A percentile compares a stretch with the other conserved stretches of the same genome.
Conservation (phyloP, 2,329 filamentous ascomycete genomes). For the Dactylellina parvicollis region DNA sequence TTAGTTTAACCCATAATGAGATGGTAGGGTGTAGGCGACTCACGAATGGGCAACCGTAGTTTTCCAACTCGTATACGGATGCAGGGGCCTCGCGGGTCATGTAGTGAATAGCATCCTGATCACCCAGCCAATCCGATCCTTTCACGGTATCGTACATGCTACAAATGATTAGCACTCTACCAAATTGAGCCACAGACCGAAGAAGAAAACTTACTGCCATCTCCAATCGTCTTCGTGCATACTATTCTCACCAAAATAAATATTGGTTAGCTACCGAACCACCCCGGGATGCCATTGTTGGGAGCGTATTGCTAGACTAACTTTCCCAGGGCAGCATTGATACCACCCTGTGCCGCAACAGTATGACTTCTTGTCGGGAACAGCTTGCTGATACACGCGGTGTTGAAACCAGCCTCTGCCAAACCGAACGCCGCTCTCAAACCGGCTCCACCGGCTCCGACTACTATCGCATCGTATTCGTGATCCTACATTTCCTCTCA, state of each 20-base stretch:
- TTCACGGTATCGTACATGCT: constrained; percentile 98
- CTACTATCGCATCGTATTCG: constrained; percentile 97
- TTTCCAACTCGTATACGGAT: constrained; percentile 92
- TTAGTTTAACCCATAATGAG: constrained; percentile 34
- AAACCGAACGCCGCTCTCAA: constrained; percentile 85
- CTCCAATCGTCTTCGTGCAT: constrained; percentile 99
- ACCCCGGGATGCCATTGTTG: not conserved
- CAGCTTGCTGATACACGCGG: constrained; percentile 84
- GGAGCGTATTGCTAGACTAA: constrained; percentile 57
- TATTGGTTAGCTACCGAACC: constrained; percentile 7
- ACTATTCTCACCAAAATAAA: constrained; percentile 55
- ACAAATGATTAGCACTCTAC: constrained; percentile 14
- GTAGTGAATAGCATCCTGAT: constrained; percentile 98
- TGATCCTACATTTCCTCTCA: constrained; percentile 73
- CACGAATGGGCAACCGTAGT: constrained; percentile 92
- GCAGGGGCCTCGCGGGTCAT: constrained; percentile 95
- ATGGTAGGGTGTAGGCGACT: constrained; percentile 20
- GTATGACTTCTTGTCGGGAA: constrained; percentile 88
- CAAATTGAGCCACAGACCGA: not conserved
- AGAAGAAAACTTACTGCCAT: constrained; percentile 71
- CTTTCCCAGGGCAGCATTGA: constrained; percentile 88
- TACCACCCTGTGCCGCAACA: constrained; percentile 82
- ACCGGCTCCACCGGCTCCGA: constrained; percentile 83
- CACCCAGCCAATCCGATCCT: constrained; percentile 95
- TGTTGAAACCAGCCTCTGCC: constrained; percentile 88